Conservation (phyloP, 148 eudicot genomes). For the Salicornia ramosissima region DNA sequence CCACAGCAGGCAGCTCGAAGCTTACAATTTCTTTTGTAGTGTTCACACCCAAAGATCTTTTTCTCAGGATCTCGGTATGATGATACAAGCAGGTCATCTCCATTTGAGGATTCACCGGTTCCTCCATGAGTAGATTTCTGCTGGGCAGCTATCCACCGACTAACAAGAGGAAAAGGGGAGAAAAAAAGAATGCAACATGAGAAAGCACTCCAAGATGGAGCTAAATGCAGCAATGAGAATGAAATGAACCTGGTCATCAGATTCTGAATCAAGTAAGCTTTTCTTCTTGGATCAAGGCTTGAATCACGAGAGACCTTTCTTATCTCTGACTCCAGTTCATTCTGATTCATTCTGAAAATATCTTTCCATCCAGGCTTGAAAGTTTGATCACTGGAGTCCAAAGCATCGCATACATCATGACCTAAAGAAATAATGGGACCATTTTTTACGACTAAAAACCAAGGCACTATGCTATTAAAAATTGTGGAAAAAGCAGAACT, state of each 20-base stretch:
- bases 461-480: neutral
- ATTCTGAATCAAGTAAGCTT: constrained; percentile 87
- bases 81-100: constrained; percentile 51
- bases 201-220: constrained; percentile 7
- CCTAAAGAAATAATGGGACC: constrained; percentile 31
- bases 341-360: constrained; percentile 97
- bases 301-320: constrained; percentile 93
- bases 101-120: constrained; percentile 47
- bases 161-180: constrained; percentile 20
- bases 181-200: constrained; percentile 8
- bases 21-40: constrained; percentile 92
- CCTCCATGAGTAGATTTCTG: constrained; percentile 69
- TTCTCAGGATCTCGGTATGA: constrained; percentile 73
- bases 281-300: constrained; percentile 95
- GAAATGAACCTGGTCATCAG: constrained; percentile 80
- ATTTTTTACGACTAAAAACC: neutral
- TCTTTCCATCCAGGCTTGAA: constrained; percentile 99
- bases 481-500: neutral
- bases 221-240: neutral
- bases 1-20: constrained; percentile 97
- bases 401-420: constrained; percentile 47
- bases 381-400: constrained; percentile 61
- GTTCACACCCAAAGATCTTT: constrained; percentile 79
- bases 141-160: constrained; percentile 99
- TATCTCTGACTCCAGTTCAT: constrained; percentile 94